Evolutionary conservation across 257 asterid species (phyloP).

Genomic region (Sherardia arvensis): DNA sequence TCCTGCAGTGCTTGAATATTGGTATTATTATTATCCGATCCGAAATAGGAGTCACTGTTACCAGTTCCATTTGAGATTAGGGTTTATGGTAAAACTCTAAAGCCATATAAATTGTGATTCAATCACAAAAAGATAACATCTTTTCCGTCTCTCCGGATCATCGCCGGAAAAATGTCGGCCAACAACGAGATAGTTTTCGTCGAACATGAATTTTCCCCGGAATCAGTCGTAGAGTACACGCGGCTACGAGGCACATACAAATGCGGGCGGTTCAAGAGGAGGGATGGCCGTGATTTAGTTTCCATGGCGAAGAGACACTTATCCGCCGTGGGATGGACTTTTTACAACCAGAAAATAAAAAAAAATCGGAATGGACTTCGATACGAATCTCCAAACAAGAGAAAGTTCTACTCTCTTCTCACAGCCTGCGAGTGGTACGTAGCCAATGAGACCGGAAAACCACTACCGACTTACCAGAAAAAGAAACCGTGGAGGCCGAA

Average conservation of each 20-base stretch:
- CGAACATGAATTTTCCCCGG: conserved; percentile 43
- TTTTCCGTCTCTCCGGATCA: no score
- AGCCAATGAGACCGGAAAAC: not conserved
- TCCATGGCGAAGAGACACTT: conserved; percentile 55
- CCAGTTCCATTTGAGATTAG: not conserved
- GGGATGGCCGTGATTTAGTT: not conserved
- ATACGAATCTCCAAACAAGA: conserved; percentile 48
- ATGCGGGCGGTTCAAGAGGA: not conserved
- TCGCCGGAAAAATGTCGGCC: not conserved
- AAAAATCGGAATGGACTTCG: conserved; percentile 21
- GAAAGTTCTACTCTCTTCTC: conserved; percentile 36
- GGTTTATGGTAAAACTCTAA: not conserved
- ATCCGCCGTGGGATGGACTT: conserved; percentile 52
- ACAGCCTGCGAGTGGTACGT: conserved; percentile 41
- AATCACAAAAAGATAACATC: not conserved
- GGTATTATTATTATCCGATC: no score
- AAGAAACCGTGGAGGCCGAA: not conserved
- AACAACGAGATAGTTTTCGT: not conserved
- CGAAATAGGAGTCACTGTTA: not conserved
- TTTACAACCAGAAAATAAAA: conserved; percentile 10
- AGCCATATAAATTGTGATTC: not conserved
- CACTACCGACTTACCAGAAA: not conserved
- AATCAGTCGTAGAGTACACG: conserved; percentile 44
- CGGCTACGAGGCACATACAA: not conserved
- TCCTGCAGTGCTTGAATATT: no score